Evolutionary conservation across 495 filamentous ascomycete species (phyloP), one percentile per base, ranked within the genome.

Genomic region (Neurospora sp.): DNA sequence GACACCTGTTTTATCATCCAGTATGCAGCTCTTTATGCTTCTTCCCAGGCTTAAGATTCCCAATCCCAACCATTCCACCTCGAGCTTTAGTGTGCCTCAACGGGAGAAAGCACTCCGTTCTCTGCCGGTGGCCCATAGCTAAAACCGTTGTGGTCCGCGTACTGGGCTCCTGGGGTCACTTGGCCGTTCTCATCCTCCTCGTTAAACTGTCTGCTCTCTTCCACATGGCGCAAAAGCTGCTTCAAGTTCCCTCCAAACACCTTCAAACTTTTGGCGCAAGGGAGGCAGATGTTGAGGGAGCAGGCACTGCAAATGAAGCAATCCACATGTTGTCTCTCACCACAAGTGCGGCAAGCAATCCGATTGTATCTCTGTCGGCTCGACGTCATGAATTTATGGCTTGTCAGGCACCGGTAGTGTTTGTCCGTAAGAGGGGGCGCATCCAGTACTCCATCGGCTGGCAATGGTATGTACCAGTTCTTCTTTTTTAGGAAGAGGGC

Each of bases 251-350:
- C 78, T 16, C 40, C 68, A 8, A 41, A 68, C 44, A 71, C 69
- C 20, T 75, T 71, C 70, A 79, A 27, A 8, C 65, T 10, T 8
- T 10, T 61, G 20, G 18, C 70, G 53, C 78, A 80, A 3, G 73
- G 71, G 10, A 37, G 18, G 40, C 78, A 80, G 20, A 80, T 72
- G 20, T 77, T 78, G 40, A 80, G 53, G 9, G 72, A 31, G 68
- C 78, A 80, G n/a, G 74, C 72, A 69, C 78, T 80, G 72, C 78
- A 80, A 39, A 79, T 78, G 16, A 53, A 77, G 70, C 73, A 74
- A n/a, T 80, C 78, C 76, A 72, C 74, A 72, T 73, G 71, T 4
- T 65, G 53, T 35, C 53, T 65, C 27, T 65, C 53, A 31, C 78
- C 78, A 65, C 78, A 80, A 31, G 73, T 74, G 31, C 76, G 65